Conservation (phyloP, 331 rosid species). For the Pyrus hybrid region DNA sequence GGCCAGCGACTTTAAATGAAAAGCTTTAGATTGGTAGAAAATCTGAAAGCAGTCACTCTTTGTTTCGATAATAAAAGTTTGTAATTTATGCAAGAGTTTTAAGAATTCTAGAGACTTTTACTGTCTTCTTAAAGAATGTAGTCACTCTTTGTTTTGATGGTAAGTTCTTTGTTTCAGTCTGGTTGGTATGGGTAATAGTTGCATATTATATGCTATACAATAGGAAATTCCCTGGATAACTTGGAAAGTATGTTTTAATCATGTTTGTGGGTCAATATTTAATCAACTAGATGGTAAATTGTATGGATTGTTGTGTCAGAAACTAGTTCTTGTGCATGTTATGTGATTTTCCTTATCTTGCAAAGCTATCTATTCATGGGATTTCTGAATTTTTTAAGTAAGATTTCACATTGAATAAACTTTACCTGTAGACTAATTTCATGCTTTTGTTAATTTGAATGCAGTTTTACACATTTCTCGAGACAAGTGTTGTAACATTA, state of each 20-base stretch:
- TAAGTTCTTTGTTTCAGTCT: neutral
- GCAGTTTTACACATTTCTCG: slow-evolving; percentile 98
- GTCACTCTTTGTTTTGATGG: neutral
- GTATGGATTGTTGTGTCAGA: neutral
- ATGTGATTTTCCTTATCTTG: neutral
- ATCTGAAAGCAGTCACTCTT: neutral
- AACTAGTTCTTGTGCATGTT: neutral
- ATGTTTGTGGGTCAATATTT: neutral
- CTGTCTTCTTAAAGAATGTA: neutral
- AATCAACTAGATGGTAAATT: neutral
- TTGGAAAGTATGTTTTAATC: neutral
- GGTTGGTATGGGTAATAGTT: neutral
- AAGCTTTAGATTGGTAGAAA: neutral
- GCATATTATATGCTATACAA: neutral
- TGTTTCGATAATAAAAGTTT: neutral
- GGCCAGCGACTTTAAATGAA: neutral
- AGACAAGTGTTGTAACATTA: slow-evolving; percentile 82
- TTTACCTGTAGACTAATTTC: slow-evolving; percentile 1
- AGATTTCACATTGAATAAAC: neutral
- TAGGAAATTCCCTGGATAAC: neutral
- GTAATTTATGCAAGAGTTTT: neutral
- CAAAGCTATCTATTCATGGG: neutral
- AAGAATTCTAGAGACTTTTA: neutral
- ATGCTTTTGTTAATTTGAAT: slow-evolving; percentile 15
- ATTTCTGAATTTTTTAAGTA: neutral